These are phyloP conservation scores for Apiotrichum veenhuisii DNA, from an alignment of 1,284 basidiomycete genomes.

Conservation along the genomic window DNA sequence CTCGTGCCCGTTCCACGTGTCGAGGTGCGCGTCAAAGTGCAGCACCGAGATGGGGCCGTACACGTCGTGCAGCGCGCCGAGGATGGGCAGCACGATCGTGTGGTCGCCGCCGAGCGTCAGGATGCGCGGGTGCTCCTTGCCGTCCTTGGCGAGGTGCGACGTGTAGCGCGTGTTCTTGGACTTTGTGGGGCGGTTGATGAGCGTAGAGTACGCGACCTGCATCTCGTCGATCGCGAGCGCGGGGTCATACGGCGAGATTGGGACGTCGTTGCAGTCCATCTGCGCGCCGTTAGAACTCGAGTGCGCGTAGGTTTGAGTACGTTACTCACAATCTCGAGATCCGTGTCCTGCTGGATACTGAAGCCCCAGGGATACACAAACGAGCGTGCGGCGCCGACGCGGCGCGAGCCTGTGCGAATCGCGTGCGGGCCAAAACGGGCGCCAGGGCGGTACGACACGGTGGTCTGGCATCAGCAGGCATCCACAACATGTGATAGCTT, in stretches of 20 bases:
- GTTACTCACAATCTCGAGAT: conserved; percentile 18
- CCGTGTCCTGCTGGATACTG: conserved; percentile 11
- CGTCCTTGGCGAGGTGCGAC: conserved; percentile 28
- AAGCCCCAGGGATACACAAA: conserved; percentile 18
- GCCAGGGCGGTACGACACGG: conserved; percentile 28
- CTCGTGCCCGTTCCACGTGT: conserved; percentile 48
- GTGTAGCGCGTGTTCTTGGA: conserved; percentile 9
- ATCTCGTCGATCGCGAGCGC: conserved; percentile 50
- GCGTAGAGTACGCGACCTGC: conserved; percentile 38
- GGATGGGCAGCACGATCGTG: conserved; percentile 51
- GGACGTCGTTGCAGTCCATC: conserved; percentile 50
- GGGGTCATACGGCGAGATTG: conserved; percentile 50
- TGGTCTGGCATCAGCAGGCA: conserved; percentile 10
- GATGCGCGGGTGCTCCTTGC: conserved; percentile 47
- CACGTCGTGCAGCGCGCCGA: conserved; percentile 43
- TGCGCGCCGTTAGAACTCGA: conserved; percentile 8
- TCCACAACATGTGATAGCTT: neutral
- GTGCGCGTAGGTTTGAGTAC: neutral
- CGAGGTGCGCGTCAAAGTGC: conserved; percentile 42
- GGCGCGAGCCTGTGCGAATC: conserved; percentile 25
- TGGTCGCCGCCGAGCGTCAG: conserved; percentile 52
- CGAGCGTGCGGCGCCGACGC: conserved; percentile 13
- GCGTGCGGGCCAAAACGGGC: conserved; percentile 48
- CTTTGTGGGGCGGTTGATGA: conserved; percentile 15
- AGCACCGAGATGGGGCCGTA: conserved; percentile 50